Base-by-base conservation (phyloP, 2,329 filamentous ascomycete genomes). In the Zymoseptoria crescenta region DNA sequence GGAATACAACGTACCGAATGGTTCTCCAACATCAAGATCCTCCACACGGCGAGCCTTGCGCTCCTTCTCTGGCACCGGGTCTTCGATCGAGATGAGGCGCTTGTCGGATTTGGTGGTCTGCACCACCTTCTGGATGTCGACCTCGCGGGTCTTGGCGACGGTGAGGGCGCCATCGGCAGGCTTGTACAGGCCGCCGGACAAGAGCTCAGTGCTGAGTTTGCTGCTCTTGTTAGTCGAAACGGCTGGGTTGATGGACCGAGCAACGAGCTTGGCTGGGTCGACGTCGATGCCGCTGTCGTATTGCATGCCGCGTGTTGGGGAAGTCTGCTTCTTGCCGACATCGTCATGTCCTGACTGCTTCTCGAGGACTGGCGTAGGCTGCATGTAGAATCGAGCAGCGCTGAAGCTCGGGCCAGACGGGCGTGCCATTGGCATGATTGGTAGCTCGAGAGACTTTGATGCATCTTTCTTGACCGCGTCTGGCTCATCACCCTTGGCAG, bases 61-160 rank as follows among this genome's bases (percentile, higher is more conserved):
- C 49, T 41, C 56, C 52, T 49, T 49, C n/a, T 30, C 50, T 6
- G 49, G 30, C 10, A 24, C 41, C 3, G 55, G 45, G 3, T 57
- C 30, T 13, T 56, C 28, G n/a, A 56, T 52, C 1, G 61, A 56
- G 8, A 64, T 62, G 4, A 68, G 50, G 19, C 67, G 64, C 19
- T 61, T 59, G 16, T 67, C 56, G 1, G 55, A 56, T 20, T 61
- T 54, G 45, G 64, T 56, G n/a, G 65, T 59, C 13, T 62, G 57
- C 20, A 61, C 62, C 56, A 68, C 27, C 7, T 58, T 52, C 8
- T 52, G 54, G 2, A 68, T 52, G 3, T 57, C 60, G 6, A 55
- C 30, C 7, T 68, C 63, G 30, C 65, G 65, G 21, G 59, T 51
- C 21, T 59, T 53, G 24, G 65, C 58, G 52, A 60, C 57, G 50